Base-by-base conservation (phyloP, 176 grass and related monocot genomes). In the Triticum urartu region DNA sequence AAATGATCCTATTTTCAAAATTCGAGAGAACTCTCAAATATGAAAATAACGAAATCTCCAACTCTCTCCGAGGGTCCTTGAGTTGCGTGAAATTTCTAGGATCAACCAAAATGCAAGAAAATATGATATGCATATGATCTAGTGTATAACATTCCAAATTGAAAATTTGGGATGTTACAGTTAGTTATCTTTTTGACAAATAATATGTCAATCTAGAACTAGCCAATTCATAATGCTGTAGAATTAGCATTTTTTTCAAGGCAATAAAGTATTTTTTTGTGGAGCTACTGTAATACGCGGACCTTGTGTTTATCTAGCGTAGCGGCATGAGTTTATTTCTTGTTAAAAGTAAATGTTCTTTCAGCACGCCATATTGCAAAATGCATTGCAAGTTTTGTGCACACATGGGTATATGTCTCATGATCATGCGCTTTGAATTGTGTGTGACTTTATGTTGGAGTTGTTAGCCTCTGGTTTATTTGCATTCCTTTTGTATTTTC, bases 401-500 rank as follows among this genome's bases (percentile, higher is more conserved):
- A 45, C 15, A 11, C 25, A 13, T 72, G 25, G 68, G 7, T 20
- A 43, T 81, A 76, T 52, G n/a, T 78, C 40, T 68, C 6, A 17
- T 73, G 39, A 72, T 54, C 42, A 61, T 74, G 40, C 7, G 14
- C 18, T 61, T 62, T 68, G 43, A 64, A 34, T 75, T 79, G 36
- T 21, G 3, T 30, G 52, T 59, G 42, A 66, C 59, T 77, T 60
- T 68, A 9, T 67, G 42, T 85, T 45, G 48, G 12, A 81, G 72
- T 79, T 65, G 43, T 9, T 78, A 85, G 2, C 24, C 54, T 18
- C 60, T 67, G 25, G 75, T 64, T 80, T 81, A 73, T 21, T 39
- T n/a, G 4, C 75, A 76, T 64, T 81, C 6, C 36, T 14, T 80
- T 28, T 87, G 33, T 82, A 35, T 25, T 35, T 71, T 68, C 39